Base-by-base conservation (phyloP, 768 basidiomycete genomes). In the Kwoniella heveanensis region DNA sequence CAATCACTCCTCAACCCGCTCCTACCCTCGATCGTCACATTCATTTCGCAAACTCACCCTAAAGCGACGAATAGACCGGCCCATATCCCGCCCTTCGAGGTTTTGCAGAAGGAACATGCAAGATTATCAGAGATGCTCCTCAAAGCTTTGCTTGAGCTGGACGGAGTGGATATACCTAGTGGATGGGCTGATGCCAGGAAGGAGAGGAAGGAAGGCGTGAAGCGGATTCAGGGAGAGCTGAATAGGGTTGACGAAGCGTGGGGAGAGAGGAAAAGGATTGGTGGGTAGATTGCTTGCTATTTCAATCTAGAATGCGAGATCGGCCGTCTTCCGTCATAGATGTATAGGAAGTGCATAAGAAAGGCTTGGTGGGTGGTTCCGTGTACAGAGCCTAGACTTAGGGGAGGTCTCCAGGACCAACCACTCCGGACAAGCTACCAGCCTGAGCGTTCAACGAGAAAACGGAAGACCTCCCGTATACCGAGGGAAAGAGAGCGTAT, bases 121-220 rank as follows among this genome's bases (percentile, higher is more conserved):
- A 81, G 90, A 19, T 81, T 98, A 55, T 87, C 85, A 25, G 95
- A 97, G 80, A 80, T 91, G 60, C 84, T 98, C 25, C 83, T 96
- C 25, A 93, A 96, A 77, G 84, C 87, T n/a, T 83, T 98, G 26
- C 84, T 98, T 21, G 86, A 90, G 54, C 82, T 98, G 32, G 95
- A 98, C 72, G 90, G 88, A 54, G 83, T 96, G 71, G 81, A 83
- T 44, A 83, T 91, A 21, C 89, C 91, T 49, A 82, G 83, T 37
- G 85, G 86, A 54, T 96, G 92, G 90, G 84, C 85, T 9, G 83
- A 87, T 4, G 93, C 92, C 15, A 84, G 94, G 72, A 83, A 82
- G 68, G 86, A 89, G 77, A 83, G 94, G 65, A 96, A 95, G 80
- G 86, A 85, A 30, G 94, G 91, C 0, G 93, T 98, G 53, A 88